Base-by-base conservation (phyloP, 331 rosid genomes). In the Spiraea crenata region DNA sequence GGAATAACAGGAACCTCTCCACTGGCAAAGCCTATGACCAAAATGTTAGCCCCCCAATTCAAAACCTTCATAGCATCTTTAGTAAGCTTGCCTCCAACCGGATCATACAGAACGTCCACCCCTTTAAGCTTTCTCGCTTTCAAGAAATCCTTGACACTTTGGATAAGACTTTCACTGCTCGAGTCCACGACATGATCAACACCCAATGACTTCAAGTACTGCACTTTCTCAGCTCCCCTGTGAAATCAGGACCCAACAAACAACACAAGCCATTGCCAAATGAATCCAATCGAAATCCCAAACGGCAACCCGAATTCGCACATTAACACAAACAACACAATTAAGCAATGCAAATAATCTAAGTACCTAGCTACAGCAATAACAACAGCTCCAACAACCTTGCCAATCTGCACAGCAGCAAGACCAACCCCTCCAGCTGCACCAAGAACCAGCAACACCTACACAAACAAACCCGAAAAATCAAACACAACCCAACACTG, bases 371-470 rank as follows among this genome's bases (percentile, higher is more conserved):
- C 96, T 38, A 91, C 96, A 6, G 96, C 99, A 77, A 93, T 86
- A 67, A 93, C 97, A 86, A 82, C 42, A 60, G 96, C 97, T 16
- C 97, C 96, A 50, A 86, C 76, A 11, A 84, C 85, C 83, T 91
- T 93, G 58, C 99, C 97, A 57, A 93, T 89, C 75, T 93, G 99
- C 45, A 93, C 89, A 52, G 99, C 95, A 55, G 97, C 91, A 75
- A 93, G 85, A 54, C 99, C 97, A 41, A 91, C 99, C 11, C 96
- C 99, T 38, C 99, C 97, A 25, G 97, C 97, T 4, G 97, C 99
- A 73, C 96, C 99, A 65, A 93, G 91, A 72, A 93, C 95, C 81
- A 93, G 68, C 83, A 93, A 77, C 17, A 93, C 98, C 98, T 92
- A 68, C 50, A 77, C 58, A 50, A 0, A 71, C 41, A 3, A 14